phyloP scores from a whole-genome alignment of 2,329 filamentous ascomycete species.

The Hirsutella rhossiliensis region DNA sequence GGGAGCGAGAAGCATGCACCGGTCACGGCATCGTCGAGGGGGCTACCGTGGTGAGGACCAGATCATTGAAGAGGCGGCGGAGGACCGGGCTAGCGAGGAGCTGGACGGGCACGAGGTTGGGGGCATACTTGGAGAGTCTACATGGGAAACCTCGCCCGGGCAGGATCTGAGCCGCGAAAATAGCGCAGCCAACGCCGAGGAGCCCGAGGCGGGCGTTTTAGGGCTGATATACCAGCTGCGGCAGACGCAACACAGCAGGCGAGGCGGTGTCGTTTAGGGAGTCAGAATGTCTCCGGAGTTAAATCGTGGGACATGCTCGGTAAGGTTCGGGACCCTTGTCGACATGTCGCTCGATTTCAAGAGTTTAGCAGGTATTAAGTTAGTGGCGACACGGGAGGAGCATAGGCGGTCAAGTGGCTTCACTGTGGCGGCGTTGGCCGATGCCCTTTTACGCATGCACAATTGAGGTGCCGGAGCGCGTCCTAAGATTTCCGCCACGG shows the following conservation, averaged over 20 bases:
- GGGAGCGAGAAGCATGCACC: slow-evolving; percentile 32
- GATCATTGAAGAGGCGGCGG: slow-evolving; percentile 44
- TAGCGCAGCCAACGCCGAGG: slow-evolving; percentile 32
- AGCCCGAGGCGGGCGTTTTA: slow-evolving; percentile 41
- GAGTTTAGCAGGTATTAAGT: no score
- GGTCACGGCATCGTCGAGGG: slow-evolving; percentile 30
- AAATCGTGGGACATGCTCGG: no score
- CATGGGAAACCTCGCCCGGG: slow-evolving; percentile 45
- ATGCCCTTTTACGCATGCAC: no score
- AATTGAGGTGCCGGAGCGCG: no score
- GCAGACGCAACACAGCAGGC: slow-evolving; percentile 40
- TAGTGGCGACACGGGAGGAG: no score
- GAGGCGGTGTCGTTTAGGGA: slow-evolving; percentile 24
- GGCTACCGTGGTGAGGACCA: slow-evolving; percentile 33
- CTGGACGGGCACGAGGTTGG: slow-evolving; percentile 37
- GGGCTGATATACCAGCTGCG: slow-evolving; percentile 47
- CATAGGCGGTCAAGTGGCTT: no score
- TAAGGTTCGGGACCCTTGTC: no score
- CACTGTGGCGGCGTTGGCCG: no score
- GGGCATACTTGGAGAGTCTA: slow-evolving; percentile 42
- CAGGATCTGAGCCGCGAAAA: slow-evolving; percentile 39
- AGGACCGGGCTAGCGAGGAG: slow-evolving; percentile 38
- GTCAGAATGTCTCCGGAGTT: background rate
- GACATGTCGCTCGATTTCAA: no score
- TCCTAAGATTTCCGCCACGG: no score